Evolutionary conservation across 768 basidiomycete species (phyloP).

Genomic region (Mycena olivaceomarginata): DNA sequence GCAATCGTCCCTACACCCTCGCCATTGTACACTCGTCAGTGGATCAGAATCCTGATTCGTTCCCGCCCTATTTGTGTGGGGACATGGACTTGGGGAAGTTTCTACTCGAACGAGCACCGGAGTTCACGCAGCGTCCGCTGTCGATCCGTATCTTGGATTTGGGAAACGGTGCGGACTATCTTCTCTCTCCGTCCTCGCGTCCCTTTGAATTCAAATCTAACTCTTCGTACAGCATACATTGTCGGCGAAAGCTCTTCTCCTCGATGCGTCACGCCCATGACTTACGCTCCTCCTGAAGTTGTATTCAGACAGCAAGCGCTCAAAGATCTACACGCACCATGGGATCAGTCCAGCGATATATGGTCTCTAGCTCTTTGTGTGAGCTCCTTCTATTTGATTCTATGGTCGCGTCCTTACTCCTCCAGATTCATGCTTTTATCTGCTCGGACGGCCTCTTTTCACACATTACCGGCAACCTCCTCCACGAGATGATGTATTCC

Average conservation of each 20-base stretch:
- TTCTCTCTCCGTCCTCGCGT: not conserved
- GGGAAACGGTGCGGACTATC: conserved; percentile 6
- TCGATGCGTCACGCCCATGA: not conserved
- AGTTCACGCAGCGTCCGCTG: not conserved
- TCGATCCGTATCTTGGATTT: not conserved
- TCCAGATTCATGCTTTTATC: too few species aligned
- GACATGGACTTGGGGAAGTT: not conserved
- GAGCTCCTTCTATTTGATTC: too few species aligned
- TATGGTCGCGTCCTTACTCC: too few species aligned
- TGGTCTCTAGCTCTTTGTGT: too few species aligned
- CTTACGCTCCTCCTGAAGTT: not conserved
- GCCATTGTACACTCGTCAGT: not conserved
- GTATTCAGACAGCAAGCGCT: not conserved
- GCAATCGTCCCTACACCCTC: not conserved
- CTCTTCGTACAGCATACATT: not conserved
- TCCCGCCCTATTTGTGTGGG: not conserved
- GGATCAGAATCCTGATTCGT: not conserved
- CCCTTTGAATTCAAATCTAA: not conserved
- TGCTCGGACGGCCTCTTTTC: too few species aligned
- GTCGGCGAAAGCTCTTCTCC: not conserved
- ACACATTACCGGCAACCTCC: too few species aligned
- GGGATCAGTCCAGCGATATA: too few species aligned
- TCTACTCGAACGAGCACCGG: not conserved
- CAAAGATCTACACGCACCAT: too few species aligned
- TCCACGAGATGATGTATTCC: too few species aligned